Conservation (phyloP, 345 rosid species). For the Eucalyptus caleyi region DNA sequence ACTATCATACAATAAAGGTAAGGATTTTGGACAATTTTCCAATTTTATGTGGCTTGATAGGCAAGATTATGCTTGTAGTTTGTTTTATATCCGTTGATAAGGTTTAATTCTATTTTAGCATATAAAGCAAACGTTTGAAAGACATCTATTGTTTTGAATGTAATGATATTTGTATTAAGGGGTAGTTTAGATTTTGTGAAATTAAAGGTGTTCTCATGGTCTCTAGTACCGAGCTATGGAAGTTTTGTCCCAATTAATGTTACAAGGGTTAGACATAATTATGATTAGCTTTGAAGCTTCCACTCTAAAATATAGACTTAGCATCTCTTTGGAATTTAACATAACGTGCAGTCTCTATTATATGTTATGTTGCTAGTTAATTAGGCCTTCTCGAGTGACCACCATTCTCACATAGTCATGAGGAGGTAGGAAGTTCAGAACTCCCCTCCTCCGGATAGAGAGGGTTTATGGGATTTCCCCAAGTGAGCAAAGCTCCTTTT, state of each 20-base stretch:
- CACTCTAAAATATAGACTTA: not conserved
- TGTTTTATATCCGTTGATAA: not conserved
- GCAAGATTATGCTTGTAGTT: not conserved
- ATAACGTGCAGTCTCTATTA: not conserved
- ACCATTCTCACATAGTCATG: not conserved
- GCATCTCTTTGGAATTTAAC: not conserved
- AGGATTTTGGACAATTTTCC: not conserved
- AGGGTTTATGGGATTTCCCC: not conserved
- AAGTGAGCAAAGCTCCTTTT: not conserved
- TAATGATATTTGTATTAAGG: not conserved
- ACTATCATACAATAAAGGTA: too few relatives aligned
- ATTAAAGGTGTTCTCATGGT: not conserved
- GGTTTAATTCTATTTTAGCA: not conserved
- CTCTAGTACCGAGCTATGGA: not conserved
- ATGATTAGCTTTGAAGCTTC: not conserved
- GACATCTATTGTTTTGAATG: not conserved
- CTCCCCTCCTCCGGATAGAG: not conserved
- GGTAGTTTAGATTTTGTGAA: not conserved
- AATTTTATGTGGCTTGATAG: not conserved
- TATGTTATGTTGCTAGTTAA: not conserved
- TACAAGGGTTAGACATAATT: not conserved
- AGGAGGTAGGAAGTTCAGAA: not conserved
- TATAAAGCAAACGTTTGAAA: not conserved
- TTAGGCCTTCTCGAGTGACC: not conserved
- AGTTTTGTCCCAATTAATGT: not conserved